Percentiles rank a stretch among this genome's conserved stretches.
These are phyloP conservation scores for Platismatia glauca DNA, from an alignment of 495 filamentous ascomycete species.

Conservation along the genomic window DNA sequence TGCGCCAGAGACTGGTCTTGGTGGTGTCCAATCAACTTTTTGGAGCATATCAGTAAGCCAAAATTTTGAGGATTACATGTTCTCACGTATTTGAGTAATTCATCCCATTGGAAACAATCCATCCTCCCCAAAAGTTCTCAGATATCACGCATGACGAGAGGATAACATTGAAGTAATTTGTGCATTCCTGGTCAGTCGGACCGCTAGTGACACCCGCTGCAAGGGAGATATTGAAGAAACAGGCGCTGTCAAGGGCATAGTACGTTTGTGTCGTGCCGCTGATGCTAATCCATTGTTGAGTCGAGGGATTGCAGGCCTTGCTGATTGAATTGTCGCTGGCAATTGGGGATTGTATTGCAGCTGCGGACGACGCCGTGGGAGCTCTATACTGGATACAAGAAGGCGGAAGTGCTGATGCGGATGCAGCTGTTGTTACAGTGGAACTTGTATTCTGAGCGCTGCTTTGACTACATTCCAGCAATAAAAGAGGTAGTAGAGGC, in stretches of 20 bases:
- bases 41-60: background rate
- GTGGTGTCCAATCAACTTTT: background rate
- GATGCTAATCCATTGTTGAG: background rate
- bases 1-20: background rate
- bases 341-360: slow-evolving; percentile 1
- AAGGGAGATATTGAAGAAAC: slow-evolving; percentile 10
- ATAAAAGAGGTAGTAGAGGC: background rate
- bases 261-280: background rate
- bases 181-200: background rate
- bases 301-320: slow-evolving; percentile 10
- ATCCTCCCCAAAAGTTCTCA: slow-evolving; percentile 10
- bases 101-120: background rate
- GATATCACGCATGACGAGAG: slow-evolving; percentile 4
- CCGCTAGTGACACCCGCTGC: background rate
- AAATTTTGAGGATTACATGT: too few species aligned
- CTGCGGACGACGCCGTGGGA: background rate
- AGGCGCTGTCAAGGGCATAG: slow-evolving; percentile 3
- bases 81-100: slow-evolving; percentile 10
- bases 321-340: slow-evolving; percentile 3
- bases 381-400: slow-evolving; percentile 6
- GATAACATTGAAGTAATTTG: slow-evolving; percentile 7
- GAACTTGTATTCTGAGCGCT: background rate
- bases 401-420: background rate
- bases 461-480: background rate
- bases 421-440: background rate